These are phyloP conservation scores for Pichia cactophila DNA, from an alignment of 1,139 yeast species.

Conservation along the genomic window DNA sequence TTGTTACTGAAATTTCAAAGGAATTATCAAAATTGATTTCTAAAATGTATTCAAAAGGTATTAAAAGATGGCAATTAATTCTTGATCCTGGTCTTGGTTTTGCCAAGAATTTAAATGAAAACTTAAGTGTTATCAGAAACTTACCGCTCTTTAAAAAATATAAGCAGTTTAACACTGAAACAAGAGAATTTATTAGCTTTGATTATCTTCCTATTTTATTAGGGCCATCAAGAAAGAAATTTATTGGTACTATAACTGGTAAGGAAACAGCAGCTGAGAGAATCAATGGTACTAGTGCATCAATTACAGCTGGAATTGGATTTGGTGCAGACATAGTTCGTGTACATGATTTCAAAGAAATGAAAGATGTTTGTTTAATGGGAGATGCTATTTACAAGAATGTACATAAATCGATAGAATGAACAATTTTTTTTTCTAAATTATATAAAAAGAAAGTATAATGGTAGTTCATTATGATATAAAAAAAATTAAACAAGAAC, in stretches of 20 bases:
- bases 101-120: conserved; percentile 69
- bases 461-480: background rate
- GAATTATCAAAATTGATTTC: conserved; percentile 56
- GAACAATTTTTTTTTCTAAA: background rate
- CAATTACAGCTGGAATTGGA: conserved; percentile 66
- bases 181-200: conserved; percentile 33
- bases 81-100: conserved; percentile 95
- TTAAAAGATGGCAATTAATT: conserved; percentile 83
- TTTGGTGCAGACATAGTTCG: conserved; percentile 76
- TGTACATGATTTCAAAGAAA: conserved; percentile 76
- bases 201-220: conserved; percentile 58
- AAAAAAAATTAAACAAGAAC: background rate
- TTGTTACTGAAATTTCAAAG: conserved; percentile 44
- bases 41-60: conserved; percentile 55
- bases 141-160: conserved; percentile 51
- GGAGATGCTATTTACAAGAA: conserved; percentile 70
- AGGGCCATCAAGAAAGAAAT: conserved; percentile 85
- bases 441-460: background rate
- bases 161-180: conserved; percentile 20
- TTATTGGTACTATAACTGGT: conserved; percentile 66
- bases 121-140: conserved; percentile 54
- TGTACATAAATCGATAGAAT: conserved; percentile 5
- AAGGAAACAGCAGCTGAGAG: conserved; percentile 48
- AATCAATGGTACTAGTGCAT: conserved; percentile 69
- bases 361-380: conserved; percentile 53